phyloP scores from a whole-genome alignment of 2,329 filamentous ascomycete species.

The Blastomyces silverae region DNA sequence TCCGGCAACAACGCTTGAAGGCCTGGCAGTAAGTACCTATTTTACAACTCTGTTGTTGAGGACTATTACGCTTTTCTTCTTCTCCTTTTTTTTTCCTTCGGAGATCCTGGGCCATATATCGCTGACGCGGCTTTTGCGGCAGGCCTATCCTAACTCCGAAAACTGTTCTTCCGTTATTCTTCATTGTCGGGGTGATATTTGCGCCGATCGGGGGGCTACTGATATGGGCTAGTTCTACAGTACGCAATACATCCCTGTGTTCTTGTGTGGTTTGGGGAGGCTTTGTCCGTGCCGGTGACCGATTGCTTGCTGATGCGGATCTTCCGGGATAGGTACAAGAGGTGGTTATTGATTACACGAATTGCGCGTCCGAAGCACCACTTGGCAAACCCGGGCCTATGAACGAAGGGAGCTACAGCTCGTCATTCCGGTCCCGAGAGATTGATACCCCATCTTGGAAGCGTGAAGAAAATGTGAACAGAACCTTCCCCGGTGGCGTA shows the following conservation, averaged over 20 bases:
- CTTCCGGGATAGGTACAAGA: conserved; percentile 65
- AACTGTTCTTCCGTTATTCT: conserved; percentile 86
- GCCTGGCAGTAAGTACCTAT: conserved; percentile 80
- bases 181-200: conserved; percentile 83
- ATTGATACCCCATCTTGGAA: conserved; percentile 32
- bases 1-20: conserved; percentile 92
- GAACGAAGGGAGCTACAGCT: conserved; percentile 53
- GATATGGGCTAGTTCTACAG: conserved; percentile 75
- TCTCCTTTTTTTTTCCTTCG: not conserved
- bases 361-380: conserved; percentile 58
- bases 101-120: conserved; percentile 8
- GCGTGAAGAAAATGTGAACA: conserved; percentile 22
- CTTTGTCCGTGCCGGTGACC: not conserved
- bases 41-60: not conserved
- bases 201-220: conserved; percentile 84
- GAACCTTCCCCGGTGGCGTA: conserved; percentile 24
- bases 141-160: conserved; percentile 94
- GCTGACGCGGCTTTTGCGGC: conserved; percentile 21
- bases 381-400: conserved; percentile 34
- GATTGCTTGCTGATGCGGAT: conserved; percentile 13
- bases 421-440: conserved; percentile 62
- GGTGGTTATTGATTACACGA: conserved; percentile 81
- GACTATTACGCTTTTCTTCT: not conserved
- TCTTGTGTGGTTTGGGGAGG: not conserved
- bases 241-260: conserved; percentile 37